A percentile compares a stretch with the other conserved stretches of the same genome.
These are phyloP conservation scores for Venturia carpophila DNA, from an alignment of 2,329 filamentous ascomycete genomes.

Conservation along the genomic window DNA sequence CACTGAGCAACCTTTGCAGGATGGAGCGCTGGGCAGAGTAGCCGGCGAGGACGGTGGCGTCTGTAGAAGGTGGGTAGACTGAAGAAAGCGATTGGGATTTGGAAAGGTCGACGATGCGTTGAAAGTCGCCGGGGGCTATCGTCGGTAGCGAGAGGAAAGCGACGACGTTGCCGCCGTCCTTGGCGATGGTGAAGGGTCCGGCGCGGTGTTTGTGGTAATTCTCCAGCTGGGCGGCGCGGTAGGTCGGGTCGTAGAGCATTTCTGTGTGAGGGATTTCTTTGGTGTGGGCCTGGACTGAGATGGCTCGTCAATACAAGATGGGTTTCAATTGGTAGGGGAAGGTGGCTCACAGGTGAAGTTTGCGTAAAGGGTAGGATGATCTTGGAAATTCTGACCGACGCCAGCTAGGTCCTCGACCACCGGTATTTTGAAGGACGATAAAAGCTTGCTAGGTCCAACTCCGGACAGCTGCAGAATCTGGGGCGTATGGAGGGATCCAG, in stretches of 20 bases:
- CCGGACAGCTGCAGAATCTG: constrained; percentile 29
- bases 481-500: constrained; percentile 28
- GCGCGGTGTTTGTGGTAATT: constrained; percentile 7
- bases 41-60: constrained; percentile 15
- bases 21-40: constrained; percentile 19
- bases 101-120: constrained; percentile 3
- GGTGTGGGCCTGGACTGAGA: not conserved
- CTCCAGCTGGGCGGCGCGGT: constrained; percentile 11
- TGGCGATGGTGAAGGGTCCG: constrained; percentile 18
- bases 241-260: constrained; percentile 12
- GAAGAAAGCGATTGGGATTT: not conserved
- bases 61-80: constrained; percentile 7
- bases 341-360: not conserved
- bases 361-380: not conserved
- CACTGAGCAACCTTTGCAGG: constrained; percentile 10
- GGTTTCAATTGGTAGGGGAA: not conserved
- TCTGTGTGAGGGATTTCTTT: not conserved
- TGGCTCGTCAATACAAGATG: not conserved
- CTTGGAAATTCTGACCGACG: constrained; percentile 17
- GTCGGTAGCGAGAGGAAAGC: constrained; percentile 19
- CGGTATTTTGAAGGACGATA: constrained; percentile 21
- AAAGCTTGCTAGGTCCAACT: constrained; percentile 14
- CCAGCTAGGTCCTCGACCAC: not conserved
- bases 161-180: constrained; percentile 17
- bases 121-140: constrained; percentile 16